Conservation (phyloP, 2,329 filamentous ascomycete genomes). For the Elsinoe australis region DNA sequence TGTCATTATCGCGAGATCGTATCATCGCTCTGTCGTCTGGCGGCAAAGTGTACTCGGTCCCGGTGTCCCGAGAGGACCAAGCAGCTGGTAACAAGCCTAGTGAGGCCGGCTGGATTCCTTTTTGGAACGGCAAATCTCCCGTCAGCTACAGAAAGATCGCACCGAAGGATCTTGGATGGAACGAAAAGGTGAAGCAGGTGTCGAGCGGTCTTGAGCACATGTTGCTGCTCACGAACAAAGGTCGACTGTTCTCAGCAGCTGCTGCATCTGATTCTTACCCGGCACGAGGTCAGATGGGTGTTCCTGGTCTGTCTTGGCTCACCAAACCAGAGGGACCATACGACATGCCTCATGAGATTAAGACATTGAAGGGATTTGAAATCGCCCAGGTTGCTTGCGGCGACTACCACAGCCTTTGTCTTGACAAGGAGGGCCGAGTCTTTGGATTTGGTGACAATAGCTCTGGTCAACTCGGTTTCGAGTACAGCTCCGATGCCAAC, state of each 20-base stretch:
- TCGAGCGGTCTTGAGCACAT: slow-evolving; percentile 77
- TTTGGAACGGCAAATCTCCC: slow-evolving; percentile 54
- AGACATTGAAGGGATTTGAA: slow-evolving; percentile 60
- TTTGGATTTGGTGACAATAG: slow-evolving; percentile 90
- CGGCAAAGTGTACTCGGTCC: slow-evolving; percentile 77
- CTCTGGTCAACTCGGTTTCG: slow-evolving; percentile 82
- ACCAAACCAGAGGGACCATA: slow-evolving; percentile 69
- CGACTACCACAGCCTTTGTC: slow-evolving; percentile 74
- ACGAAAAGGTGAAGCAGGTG: slow-evolving; percentile 67
- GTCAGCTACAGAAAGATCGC: slow-evolving; percentile 68
- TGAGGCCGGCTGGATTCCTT: slow-evolving; percentile 65
- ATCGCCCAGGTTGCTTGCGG: slow-evolving; percentile 72
- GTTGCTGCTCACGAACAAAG: slow-evolving; percentile 72
- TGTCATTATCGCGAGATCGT: slow-evolving; percentile 73
- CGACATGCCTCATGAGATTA: slow-evolving; percentile 75
- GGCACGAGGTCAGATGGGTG: slow-evolving; percentile 73
- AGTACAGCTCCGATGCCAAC: slow-evolving; percentile 54
- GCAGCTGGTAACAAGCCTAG: slow-evolving; percentile 53
- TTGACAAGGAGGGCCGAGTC: slow-evolving; percentile 67
- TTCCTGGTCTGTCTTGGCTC: slow-evolving; percentile 73
- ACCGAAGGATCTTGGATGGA: slow-evolving; percentile 55
- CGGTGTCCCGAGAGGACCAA: slow-evolving; percentile 67
- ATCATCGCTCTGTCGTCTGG: slow-evolving; percentile 68
- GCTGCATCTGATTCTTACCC: slow-evolving; percentile 73
- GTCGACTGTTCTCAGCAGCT: slow-evolving; percentile 83